A percentile compares a stretch with the other conserved stretches of the same genome.
Evolutionary conservation across 1,284 basidiomycete genomes (phyloP).

Genomic region (Singerocomus inundabilis): DNA sequence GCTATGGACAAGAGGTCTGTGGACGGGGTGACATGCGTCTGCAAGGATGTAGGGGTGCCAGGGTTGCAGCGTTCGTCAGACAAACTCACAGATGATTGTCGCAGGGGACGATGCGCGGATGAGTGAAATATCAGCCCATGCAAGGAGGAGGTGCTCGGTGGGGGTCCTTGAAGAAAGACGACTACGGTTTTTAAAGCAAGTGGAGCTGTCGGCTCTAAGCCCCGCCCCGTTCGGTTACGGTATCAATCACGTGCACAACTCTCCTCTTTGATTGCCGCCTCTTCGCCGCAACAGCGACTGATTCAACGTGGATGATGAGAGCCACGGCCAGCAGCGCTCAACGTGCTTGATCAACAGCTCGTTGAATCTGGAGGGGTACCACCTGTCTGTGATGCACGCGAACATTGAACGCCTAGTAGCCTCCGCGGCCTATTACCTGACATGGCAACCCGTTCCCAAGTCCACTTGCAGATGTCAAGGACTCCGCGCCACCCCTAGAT

Average conservation of each 20-base stretch:
- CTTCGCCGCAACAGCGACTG: no score
- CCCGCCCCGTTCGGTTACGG: background rate
- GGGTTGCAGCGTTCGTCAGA: conserved; percentile 10
- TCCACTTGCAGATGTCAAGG: no score
- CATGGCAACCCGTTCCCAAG: no score
- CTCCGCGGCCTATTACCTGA: no score
- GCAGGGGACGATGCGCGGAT: background rate
- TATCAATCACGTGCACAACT: conserved; percentile 18
- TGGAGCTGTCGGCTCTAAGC: conserved; percentile 19
- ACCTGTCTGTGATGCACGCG: background rate
- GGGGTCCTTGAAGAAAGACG: background rate
- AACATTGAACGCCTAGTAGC: conserved; percentile 10
- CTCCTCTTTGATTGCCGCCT: conserved; percentile 8
- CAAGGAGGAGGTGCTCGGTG: background rate
- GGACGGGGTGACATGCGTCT: conserved; percentile 23
- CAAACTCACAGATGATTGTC: background rate
- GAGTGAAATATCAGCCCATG: conserved; percentile 22
- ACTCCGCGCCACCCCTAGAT: background rate
- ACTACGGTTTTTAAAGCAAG: conserved; percentile 16
- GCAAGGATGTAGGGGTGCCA: conserved; percentile 23
- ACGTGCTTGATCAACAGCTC: background rate
- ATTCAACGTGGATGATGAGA: no score
- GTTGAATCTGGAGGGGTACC: no score
- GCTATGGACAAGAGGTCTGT: conserved; percentile 18
- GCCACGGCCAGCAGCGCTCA: conserved; percentile 7